These are phyloP conservation scores for Xylaria sp. DNA, from an alignment of 495 filamentous ascomycete genomes.

Conservation along the genomic window DNA sequence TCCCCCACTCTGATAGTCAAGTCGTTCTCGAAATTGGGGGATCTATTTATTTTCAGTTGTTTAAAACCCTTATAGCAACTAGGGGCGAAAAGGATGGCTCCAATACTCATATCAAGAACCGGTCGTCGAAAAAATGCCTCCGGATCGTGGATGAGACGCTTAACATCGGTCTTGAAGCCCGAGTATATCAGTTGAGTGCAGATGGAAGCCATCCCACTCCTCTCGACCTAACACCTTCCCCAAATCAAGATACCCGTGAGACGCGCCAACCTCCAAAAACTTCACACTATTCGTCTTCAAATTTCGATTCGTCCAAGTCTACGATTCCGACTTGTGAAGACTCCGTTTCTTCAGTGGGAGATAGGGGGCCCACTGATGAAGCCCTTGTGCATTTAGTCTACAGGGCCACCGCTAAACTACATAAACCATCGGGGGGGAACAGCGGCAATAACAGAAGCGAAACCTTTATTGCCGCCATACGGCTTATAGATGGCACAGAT, in stretches of 20 bases:
- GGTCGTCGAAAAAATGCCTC: neutral
- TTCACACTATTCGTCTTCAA: neutral
- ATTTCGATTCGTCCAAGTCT: neutral
- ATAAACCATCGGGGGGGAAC: neutral
- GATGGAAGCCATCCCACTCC: neutral
- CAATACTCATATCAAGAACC: neutral
- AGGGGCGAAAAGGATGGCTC: neutral
- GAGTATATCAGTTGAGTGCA: neutral
- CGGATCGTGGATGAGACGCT: neutral
- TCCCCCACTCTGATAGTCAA: neutral
- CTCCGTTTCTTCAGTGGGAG: neutral
- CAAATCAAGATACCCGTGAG: neutral
- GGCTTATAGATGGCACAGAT: neutral
- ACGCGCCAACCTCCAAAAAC: neutral
- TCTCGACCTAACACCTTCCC: neutral
- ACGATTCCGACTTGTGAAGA: neutral
- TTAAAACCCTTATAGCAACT: neutral
- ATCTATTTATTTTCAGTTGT: neutral
- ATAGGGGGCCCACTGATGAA: neutral
- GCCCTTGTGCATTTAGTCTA: neutral
- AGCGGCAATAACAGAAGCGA: conserved; percentile 4
- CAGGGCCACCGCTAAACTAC: neutral
- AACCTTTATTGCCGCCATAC: neutral
- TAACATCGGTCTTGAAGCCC: conserved; percentile 7
- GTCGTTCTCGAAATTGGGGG: conserved; percentile 11